Conservation (phyloP, 176 grass and related monocot species). For the Chloris gayana region DNA sequence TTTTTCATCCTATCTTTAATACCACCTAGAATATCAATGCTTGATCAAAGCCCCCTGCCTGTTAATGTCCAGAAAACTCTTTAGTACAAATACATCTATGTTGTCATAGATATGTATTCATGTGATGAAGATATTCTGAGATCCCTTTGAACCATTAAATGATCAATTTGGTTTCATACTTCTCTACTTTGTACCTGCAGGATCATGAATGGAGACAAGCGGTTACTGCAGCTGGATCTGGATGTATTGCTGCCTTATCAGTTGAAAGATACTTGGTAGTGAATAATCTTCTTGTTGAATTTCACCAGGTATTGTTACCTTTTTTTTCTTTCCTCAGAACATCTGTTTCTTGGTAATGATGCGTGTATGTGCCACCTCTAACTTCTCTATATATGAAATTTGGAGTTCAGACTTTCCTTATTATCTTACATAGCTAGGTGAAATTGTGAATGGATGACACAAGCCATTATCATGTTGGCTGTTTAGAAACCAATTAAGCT, state of each 20-base stretch:
- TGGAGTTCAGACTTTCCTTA: conserved; percentile 19
- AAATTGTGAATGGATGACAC: conserved; percentile 2
- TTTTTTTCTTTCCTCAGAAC: not conserved
- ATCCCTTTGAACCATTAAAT: not conserved
- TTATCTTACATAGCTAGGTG: not conserved
- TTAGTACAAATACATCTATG: conserved; percentile 1
- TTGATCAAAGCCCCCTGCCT: conserved; percentile 6
- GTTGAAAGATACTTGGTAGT: conserved; percentile 97
- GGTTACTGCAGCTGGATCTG: conserved; percentile 94
- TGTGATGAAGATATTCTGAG: conserved; percentile 10
- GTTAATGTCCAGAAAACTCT: conserved; percentile 9
- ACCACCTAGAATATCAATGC: not conserved
- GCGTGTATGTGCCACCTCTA: not conserved
- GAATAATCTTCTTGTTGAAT: conserved; percentile 92
- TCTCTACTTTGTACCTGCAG: conserved; percentile 42
- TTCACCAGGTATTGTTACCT: conserved; percentile 77
- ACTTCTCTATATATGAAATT: conserved; percentile 7
- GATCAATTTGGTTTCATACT: conserved; percentile 25
- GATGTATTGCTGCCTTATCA: conserved; percentile 92
- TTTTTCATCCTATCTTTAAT: conserved; percentile 1
- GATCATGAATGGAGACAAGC: conserved; percentile 99
- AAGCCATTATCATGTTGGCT: not conserved
- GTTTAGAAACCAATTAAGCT: conserved; percentile 14
- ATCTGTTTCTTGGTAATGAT: not conserved
- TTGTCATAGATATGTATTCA: not conserved